These are phyloP conservation scores for Beta lomatogona DNA, from an alignment of 179 eudicot species.

Conservation along the genomic window DNA sequence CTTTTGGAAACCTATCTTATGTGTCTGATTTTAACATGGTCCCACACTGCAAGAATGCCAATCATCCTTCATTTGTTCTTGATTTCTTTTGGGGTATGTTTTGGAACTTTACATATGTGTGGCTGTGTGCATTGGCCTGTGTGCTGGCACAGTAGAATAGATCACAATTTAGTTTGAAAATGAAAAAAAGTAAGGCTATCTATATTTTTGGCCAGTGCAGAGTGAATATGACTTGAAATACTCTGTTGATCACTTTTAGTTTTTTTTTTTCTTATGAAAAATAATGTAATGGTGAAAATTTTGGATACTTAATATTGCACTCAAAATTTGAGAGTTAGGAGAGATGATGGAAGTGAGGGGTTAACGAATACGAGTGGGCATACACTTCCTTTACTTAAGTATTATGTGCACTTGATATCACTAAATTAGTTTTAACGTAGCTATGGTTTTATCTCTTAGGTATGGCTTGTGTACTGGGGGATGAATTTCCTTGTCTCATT, in stretches of 20 bases:
- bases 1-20: neutral
- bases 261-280: neutral
- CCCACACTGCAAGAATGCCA: neutral
- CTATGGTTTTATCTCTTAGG: constrained; percentile 19
- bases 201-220: neutral
- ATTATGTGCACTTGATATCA: constrained; percentile 4
- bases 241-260: neutral
- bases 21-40: neutral
- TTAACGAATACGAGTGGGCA: no score
- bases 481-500: neutral
- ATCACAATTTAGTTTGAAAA: neutral
- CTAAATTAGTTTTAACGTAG: constrained; percentile 10
- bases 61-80: neutral
- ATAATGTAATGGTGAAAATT: neutral
- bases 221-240: neutral
- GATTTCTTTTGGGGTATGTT: neutral
- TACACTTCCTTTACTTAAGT: constrained; percentile 1
- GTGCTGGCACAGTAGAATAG: neutral
- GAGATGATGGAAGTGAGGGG: neutral
- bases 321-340: neutral
- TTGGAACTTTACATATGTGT: neutral
- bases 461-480: constrained; percentile 19
- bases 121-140: neutral
- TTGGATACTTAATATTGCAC: neutral
- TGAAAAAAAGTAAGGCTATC: neutral